Evolutionary conservation across 2,329 filamentous ascomycete genomes (phyloP).

Genomic region (Ophiostoma sp.): DNA sequence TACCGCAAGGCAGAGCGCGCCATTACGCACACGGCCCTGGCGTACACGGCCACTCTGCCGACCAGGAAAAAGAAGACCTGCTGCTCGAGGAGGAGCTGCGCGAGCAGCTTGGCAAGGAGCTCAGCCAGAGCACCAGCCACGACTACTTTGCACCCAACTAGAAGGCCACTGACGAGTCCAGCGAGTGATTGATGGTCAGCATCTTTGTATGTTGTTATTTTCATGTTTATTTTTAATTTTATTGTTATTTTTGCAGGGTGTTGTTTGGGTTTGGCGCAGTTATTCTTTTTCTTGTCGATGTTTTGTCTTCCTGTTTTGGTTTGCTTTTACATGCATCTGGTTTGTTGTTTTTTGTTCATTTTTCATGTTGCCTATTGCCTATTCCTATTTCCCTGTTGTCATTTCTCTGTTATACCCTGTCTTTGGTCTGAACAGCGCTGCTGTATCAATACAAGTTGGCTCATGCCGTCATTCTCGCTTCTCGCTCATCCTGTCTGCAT

Average conservation of each 20-base stretch:
- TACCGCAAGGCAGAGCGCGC: neutral
- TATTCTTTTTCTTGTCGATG: neutral
- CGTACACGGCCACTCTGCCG: neutral
- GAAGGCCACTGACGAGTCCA: neutral
- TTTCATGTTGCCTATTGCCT: neutral
- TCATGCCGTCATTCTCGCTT: conserved; percentile 10
- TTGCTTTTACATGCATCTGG: too few relatives aligned
- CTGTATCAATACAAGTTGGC: conserved; percentile 5
- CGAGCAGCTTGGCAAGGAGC: conserved; percentile 21
- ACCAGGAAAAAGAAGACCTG: conserved; percentile 20
- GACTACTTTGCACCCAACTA: conserved; percentile 12
- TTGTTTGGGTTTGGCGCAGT: too few relatives aligned
- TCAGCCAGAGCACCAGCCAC: conserved; percentile 16
- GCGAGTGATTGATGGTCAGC: too few relatives aligned
- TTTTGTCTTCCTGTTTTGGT: neutral
- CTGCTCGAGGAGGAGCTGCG: conserved; percentile 22
- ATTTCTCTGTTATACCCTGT: neutral
- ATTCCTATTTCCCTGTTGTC: neutral
- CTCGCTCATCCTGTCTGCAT: neutral
- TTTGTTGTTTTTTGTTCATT: neutral
- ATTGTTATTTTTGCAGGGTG: too few relatives aligned
- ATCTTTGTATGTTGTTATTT: too few relatives aligned
- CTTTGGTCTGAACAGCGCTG: neutral
- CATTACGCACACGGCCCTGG: neutral
- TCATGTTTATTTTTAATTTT: too few relatives aligned